Conservation (phyloP, 2,329 filamentous ascomycete species). For the Diaporthe sp. region DNA sequence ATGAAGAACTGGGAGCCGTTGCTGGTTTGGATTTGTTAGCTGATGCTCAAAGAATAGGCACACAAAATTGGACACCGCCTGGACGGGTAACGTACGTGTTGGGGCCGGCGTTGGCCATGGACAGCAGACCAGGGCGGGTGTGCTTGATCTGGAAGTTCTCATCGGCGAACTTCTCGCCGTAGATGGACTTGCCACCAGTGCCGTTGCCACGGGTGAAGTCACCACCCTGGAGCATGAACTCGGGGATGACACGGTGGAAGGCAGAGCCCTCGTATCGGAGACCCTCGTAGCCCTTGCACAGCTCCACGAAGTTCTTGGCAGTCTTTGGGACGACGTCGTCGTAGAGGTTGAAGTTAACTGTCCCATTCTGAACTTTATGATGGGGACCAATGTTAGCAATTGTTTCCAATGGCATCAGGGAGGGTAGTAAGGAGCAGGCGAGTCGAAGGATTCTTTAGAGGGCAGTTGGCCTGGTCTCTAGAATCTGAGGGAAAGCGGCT, state of each 20-base stretch:
- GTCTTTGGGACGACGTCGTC: slow-evolving; percentile 91
- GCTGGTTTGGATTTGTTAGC: slow-evolving; percentile 61
- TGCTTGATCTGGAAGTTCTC: slow-evolving; percentile 90
- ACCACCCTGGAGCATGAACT: slow-evolving; percentile 97
- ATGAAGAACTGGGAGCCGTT: slow-evolving; percentile 99
- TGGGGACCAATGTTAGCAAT: slow-evolving; percentile 11
- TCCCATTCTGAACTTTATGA: slow-evolving; percentile 76
- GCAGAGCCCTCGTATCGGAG: slow-evolving; percentile 85
- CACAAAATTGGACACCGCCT: too few species aligned
- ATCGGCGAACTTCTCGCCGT: slow-evolving; percentile 93
- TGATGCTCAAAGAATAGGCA: not conserved
- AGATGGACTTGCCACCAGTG: slow-evolving; percentile 93
- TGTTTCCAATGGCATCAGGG: not conserved
- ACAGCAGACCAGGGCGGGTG: slow-evolving; percentile 81
- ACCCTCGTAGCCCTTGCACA: slow-evolving; percentile 85
- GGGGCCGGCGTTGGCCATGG: slow-evolving; percentile 95
- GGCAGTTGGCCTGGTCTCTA: not conserved
- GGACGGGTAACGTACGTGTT: slow-evolving; percentile 77
- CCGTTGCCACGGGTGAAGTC: slow-evolving; percentile 94
- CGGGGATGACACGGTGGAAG: slow-evolving; percentile 93
- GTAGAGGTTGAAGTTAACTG: slow-evolving; percentile 92
- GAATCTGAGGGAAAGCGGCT: not conserved
- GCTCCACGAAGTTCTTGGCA: slow-evolving; percentile 84
- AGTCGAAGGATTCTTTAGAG: slow-evolving; percentile 25
- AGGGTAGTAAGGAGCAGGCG: slow-evolving; percentile 8